Percentiles rank a stretch among this genome's conserved stretches.
These are phyloP conservation scores for Trichosporon coremiiforme DNA, from an alignment of 1,284 basidiomycete genomes.

Conservation along the genomic window DNA sequence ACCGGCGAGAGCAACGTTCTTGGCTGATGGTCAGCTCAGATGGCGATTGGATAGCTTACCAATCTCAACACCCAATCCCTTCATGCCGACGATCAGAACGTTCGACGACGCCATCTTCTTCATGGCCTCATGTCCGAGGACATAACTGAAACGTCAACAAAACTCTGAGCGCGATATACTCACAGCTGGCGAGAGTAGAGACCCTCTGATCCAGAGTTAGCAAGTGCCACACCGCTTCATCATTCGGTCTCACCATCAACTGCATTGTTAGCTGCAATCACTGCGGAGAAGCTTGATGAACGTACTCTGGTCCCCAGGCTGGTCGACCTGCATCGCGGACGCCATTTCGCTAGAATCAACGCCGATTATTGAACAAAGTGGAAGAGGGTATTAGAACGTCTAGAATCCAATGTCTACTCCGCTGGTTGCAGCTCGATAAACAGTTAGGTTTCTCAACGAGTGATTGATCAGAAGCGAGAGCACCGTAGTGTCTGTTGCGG, in stretches of 20 bases:
- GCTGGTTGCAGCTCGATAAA: slow-evolving; percentile 9
- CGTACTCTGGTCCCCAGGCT: slow-evolving; percentile 50
- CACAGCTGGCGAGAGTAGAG: slow-evolving; percentile 95
- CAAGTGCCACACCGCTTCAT: neutral
- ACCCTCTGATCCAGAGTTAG: slow-evolving; percentile 64
- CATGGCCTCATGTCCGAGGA: slow-evolving; percentile 97
- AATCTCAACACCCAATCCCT: slow-evolving; percentile 94
- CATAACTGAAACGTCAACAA: slow-evolving; percentile 67
- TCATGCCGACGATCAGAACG: slow-evolving; percentile 89
- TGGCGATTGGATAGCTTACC: slow-evolving; percentile 60
- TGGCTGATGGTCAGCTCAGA: slow-evolving; percentile 64
- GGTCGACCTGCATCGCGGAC: slow-evolving; percentile 53
- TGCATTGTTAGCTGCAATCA: slow-evolving; percentile 28
- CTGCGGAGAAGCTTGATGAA: neutral
- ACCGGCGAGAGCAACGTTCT: slow-evolving; percentile 92
- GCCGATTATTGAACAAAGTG: neutral
- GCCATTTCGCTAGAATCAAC: slow-evolving; percentile 40
- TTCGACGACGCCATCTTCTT: slow-evolving; percentile 98
- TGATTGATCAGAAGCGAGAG: slow-evolving; percentile 3
- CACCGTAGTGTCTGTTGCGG: neutral
- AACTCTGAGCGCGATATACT: slow-evolving; percentile 55
- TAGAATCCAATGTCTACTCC: neutral
- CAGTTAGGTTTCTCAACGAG: slow-evolving; percentile 6
- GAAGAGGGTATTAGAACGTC: neutral
- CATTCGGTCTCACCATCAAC: slow-evolving; percentile 46